Conservation (phyloP, 345 rosid genomes). For the Moricandia moricandioides region DNA sequence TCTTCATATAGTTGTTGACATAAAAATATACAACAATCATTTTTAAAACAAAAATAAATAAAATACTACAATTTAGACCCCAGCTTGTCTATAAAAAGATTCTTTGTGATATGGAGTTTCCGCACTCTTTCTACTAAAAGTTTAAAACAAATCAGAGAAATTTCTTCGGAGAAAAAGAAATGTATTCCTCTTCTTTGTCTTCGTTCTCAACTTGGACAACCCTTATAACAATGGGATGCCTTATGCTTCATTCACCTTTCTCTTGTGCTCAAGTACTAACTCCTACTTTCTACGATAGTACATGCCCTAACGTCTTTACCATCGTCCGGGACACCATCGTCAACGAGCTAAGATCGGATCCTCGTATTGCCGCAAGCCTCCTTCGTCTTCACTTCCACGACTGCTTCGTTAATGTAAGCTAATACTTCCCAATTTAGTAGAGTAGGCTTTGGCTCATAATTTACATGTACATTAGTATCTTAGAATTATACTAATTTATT, state of each 20-base stretch:
- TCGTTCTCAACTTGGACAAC: conserved; percentile 6
- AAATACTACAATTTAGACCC: background rate
- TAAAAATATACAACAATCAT: background rate
- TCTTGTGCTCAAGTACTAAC: conserved; percentile 27
- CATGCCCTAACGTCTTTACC: conserved; percentile 50
- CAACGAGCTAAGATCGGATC: conserved; percentile 38
- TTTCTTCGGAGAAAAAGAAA: background rate
- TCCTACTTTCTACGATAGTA: conserved; percentile 45
- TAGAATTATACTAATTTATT: background rate
- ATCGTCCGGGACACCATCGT: conserved; percentile 42
- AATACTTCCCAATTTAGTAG: background rate
- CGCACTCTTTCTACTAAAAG: conserved; percentile 20
- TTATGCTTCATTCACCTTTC: conserved; percentile 7
- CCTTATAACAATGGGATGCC: conserved; percentile 8
- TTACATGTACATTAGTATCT: background rate
- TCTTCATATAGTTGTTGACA: background rate
- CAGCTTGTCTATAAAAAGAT: conserved; percentile 10
- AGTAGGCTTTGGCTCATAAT: background rate
- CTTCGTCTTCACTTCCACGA: conserved; percentile 67
- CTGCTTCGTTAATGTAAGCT: conserved; percentile 51
- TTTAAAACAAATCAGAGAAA: background rate
- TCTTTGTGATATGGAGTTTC: background rate
- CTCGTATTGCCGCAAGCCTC: conserved; percentile 56
- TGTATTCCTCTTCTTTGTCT: background rate
- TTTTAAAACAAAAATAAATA: background rate